Evolutionary conservation across 768 basidiomycete genomes (phyloP).

Genomic region (Mrakia blollopis): DNA sequence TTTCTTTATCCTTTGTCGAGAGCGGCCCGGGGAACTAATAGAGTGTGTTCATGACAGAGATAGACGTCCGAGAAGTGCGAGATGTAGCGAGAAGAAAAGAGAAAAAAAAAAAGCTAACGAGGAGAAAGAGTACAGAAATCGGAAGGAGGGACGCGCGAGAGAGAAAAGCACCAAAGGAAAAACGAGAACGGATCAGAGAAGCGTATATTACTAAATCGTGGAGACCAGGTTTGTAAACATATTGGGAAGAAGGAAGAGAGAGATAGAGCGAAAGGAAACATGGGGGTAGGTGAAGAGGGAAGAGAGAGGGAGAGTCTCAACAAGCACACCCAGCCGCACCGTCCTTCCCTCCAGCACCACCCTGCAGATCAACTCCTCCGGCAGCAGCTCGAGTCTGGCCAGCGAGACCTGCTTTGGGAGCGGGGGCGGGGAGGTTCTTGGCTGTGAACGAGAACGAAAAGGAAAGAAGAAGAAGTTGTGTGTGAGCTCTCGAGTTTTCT

Average conservation of each 20-base stretch:
- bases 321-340: neutral
- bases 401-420: neutral
- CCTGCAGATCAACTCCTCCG: neutral
- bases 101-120: neutral
- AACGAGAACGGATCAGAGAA: too few relatives aligned
- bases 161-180: too few relatives aligned
- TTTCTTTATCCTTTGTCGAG: too few relatives aligned
- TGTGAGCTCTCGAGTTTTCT: too few relatives aligned
- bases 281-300: neutral
- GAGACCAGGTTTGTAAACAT: neutral
- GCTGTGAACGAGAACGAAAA: neutral
- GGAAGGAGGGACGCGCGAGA: neutral
- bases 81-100: neutral
- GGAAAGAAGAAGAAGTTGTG: neutral
- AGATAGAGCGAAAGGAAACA: neutral
- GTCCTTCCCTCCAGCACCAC: neutral
- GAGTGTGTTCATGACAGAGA: neutral
- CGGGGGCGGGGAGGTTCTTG: slow-evolving; percentile 8
- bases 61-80: too few relatives aligned
- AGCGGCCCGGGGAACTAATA: too few relatives aligned
- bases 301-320: neutral
- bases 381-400: neutral
- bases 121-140: neutral
- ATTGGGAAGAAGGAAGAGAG: neutral
- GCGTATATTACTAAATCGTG: neutral